A percentile compares a stretch with the other conserved stretches of the same genome.
These are phyloP conservation scores for Lactarius sanguifluus DNA, from an alignment of 768 basidiomycete genomes.

Conservation along the genomic window DNA sequence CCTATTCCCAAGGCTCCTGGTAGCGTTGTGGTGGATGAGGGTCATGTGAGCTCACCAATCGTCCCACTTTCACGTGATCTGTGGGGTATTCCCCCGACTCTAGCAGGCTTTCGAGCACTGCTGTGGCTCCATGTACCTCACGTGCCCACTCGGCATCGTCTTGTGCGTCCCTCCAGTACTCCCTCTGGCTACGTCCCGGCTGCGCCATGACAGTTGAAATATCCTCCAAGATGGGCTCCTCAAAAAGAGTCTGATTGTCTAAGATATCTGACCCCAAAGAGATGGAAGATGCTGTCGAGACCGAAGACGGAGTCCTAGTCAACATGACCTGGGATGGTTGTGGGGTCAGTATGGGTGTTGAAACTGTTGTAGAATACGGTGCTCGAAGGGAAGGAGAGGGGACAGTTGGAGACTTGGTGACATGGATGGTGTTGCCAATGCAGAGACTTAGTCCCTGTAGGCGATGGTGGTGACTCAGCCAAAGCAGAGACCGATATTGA, in stretches of 20 bases:
- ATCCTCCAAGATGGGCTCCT: constrained; percentile 35
- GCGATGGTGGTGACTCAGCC: constrained; percentile 37
- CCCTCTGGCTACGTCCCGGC: too few relatives aligned
- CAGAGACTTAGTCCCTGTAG: constrained; percentile 37
- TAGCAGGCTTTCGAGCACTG: too few relatives aligned
- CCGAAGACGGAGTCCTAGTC: constrained; percentile 36
- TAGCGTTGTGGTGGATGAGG: too few relatives aligned
- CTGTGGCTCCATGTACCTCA: too few relatives aligned
- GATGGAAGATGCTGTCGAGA: constrained; percentile 36
- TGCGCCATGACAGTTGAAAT: too few relatives aligned
- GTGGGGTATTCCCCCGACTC: too few relatives aligned
- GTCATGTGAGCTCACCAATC: too few relatives aligned
- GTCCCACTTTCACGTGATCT: too few relatives aligned
- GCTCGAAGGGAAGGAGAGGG: constrained; percentile 37
- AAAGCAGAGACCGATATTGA: constrained; percentile 39
- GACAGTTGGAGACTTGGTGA: constrained; percentile 33
- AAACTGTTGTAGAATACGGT: constrained; percentile 29
- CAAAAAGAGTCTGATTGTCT: constrained; percentile 31
- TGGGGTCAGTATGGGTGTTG: constrained; percentile 23
- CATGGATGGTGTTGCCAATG: constrained; percentile 36
- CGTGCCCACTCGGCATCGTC: too few relatives aligned
- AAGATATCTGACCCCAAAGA: constrained; percentile 37
- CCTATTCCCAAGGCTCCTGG: too few relatives aligned
- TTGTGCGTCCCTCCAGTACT: too few relatives aligned
- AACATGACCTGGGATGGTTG: constrained; percentile 32